These are phyloP conservation scores for Eleusine coracana DNA, from an alignment of 176 grass and related monocot genomes.

Conservation along the genomic window DNA sequence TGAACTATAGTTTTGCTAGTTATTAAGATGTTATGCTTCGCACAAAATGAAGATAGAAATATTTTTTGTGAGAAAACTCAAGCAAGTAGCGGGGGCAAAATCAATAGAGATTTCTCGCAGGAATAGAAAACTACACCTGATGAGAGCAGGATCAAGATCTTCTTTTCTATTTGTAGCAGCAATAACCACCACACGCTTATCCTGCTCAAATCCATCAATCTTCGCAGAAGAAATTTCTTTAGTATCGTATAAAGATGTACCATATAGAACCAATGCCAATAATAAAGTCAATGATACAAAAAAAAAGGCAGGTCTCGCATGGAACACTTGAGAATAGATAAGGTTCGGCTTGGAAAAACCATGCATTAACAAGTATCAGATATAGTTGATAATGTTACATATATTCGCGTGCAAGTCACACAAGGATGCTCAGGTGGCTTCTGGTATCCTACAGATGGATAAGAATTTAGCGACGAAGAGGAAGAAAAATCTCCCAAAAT, in stretches of 20 bases:
- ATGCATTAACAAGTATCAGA: not conserved
- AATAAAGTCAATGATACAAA: constrained; percentile 19
- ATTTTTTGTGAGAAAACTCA: constrained; percentile 11
- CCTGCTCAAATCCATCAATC: constrained; percentile 97
- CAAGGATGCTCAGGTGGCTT: not conserved
- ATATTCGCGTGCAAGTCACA: not conserved
- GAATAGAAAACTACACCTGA: constrained; percentile 63
- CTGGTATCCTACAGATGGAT: not conserved
- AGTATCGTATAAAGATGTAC: not conserved
- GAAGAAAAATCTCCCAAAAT: not conserved
- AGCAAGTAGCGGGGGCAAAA: not conserved
- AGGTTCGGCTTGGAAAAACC: constrained; percentile 4
- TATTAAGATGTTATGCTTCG: constrained; percentile 1
- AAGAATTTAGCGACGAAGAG: not conserved
- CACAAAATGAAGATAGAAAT: not conserved
- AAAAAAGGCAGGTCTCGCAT: not conserved
- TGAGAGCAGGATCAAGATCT: constrained; percentile 95
- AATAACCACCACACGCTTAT: constrained; percentile 83
- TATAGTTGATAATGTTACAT: not conserved
- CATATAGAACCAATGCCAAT: not conserved
- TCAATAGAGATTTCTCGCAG: constrained; percentile 14
- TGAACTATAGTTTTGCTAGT: constrained; percentile 8
- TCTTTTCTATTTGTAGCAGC: constrained; percentile 98
- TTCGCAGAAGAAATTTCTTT: constrained; percentile 47
- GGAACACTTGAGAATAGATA: constrained; percentile 18